Evolutionary conservation across 768 basidiomycete genomes (phyloP), one percentile per base, ranked within the genome.

Genomic region (Rhodosporidiobolus odoratus): DNA sequence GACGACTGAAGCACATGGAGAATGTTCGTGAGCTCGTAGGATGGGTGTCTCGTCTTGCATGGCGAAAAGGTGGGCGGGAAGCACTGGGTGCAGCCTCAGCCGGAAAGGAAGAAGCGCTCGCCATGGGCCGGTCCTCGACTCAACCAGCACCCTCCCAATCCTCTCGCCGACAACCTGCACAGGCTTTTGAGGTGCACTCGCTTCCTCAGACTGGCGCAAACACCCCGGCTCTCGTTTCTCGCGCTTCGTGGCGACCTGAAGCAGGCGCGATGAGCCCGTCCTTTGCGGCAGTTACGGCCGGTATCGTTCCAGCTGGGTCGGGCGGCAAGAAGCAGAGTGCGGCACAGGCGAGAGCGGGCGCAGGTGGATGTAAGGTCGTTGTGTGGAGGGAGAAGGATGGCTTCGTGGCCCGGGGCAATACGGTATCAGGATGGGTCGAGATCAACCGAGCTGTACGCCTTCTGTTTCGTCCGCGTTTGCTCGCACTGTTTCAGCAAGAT

Each of bases 301-400:
- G 60, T 5, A 2, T 7, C 23, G 23, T 0, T 10, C 30, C 25
- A 2, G 47, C n/a, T 3, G 37, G 48, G 3, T 21, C 25, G 13
- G 34, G 23, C 0, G 60, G 34, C 30, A 48, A 38, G 61, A 38
- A 58, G 47, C 9, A 5, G 25, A 57, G 61, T 19, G 69, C 48
- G 25, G 65, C 41, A 48, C 27, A 38, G n/a, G 40, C 41, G n/a
- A 27, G 66, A 2, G 52, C 63, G 23, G 73, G 73, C n/a, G 53
- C 53, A n/a, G 73, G 73, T 0, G 74, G 74, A 19, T 75, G 74
- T 64, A 69, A 69, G 58, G 17, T 72, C 38, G 67, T 75, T 8
- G 57, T 75, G 1, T 75, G 74, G 74, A 52, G 47, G 27, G 35
- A 58, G 30, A 19, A 1, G 32, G 66, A 75, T 27, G 74, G 74